Base-by-base conservation (phyloP, 176 grass and related monocot genomes). In the Triticum timopheevii region DNA sequence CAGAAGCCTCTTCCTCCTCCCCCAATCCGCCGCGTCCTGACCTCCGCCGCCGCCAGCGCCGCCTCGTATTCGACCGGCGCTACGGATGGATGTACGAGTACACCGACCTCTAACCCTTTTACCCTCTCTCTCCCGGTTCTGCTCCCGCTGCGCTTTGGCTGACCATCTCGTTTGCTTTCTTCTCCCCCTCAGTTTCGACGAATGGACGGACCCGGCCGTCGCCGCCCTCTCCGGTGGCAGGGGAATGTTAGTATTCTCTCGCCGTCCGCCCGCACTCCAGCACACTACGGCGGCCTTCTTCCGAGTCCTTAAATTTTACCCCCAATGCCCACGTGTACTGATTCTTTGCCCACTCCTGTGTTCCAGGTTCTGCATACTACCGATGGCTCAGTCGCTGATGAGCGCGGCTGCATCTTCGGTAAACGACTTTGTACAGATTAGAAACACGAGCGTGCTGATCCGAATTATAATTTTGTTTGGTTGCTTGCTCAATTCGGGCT, bases 281-380 rank as follows among this genome's bases (percentile, higher is more conserved):
- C 79, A 31, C 61, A 22, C 79, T 20, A 24, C 25, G 35, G 2
- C 0, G 47, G 65, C 13, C 3, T 44, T 76, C 22, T 64, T 59
- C 56, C 6, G 38, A 49, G 6, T 75, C 77, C 27, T 8, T 56
- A 8, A 24, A 40, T 39, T 25, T 69, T 3, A 24, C 0, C 59
- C 7, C 23, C 47, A 66, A 44, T 61, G 23, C 19, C 2, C 63
- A 34, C 20, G 54, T 10, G 12, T 63, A 2, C 74, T 88, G 5
- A 87, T 54, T 50, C 16, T 22, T 27, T 52, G 8, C 45, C 8
- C 61, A 11, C 16, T 15, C 8, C 3, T 72, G 0, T 23, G 9
- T 82, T 63, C 38, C 88, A 90, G 88, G 92, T 93, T 93, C 82
- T 93, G 88, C 52, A 54, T 85, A 63, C 58, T 93, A 11, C 80